Conservation (phyloP, 2,329 filamentous ascomycete species). For the Nectriaceae sp. region DNA sequence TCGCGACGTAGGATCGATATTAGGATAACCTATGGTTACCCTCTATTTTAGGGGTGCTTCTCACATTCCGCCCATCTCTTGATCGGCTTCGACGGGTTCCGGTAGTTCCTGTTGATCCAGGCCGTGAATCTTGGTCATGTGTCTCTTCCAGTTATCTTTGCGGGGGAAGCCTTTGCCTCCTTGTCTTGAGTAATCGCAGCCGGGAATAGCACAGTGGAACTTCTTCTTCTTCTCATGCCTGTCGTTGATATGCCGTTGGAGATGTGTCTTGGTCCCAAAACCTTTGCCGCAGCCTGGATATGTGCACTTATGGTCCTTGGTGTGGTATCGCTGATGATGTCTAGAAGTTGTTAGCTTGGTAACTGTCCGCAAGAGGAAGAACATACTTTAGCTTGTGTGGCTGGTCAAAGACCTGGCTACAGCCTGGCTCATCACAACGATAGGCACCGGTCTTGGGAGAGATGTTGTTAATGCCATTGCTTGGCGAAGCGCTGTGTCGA, state of each 20-base stretch:
- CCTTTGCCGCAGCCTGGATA: conserved; percentile 55
- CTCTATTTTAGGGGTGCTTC: too few relatives aligned
- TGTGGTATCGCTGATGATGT: conserved; percentile 63
- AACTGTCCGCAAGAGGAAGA: not conserved
- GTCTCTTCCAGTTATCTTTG: conserved; percentile 64
- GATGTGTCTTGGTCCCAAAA: conserved; percentile 63
- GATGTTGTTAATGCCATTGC: conserved; percentile 22
- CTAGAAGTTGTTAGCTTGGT: conserved; percentile 32
- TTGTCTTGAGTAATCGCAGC: conserved; percentile 56
- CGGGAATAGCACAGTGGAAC: conserved; percentile 57
- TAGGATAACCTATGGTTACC: too few relatives aligned
- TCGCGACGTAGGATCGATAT: too few relatives aligned
- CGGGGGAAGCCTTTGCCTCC: conserved; percentile 61
- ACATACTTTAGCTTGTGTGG: conserved; percentile 61
- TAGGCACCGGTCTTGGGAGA: conserved; percentile 34
- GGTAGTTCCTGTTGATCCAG: conserved; percentile 42
- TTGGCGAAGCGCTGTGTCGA: conserved; percentile 39
- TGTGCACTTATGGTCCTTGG: conserved; percentile 59
- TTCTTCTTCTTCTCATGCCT: conserved; percentile 61
- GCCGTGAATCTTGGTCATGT: conserved; percentile 62
- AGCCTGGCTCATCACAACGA: conserved; percentile 40
- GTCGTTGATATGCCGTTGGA: conserved; percentile 64
- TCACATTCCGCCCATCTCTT: conserved; percentile 29
- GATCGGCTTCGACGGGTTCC: conserved; percentile 44
- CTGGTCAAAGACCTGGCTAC: conserved; percentile 52